Conservation (phyloP, 331 rosid genomes). For the Quercus phellos region DNA sequence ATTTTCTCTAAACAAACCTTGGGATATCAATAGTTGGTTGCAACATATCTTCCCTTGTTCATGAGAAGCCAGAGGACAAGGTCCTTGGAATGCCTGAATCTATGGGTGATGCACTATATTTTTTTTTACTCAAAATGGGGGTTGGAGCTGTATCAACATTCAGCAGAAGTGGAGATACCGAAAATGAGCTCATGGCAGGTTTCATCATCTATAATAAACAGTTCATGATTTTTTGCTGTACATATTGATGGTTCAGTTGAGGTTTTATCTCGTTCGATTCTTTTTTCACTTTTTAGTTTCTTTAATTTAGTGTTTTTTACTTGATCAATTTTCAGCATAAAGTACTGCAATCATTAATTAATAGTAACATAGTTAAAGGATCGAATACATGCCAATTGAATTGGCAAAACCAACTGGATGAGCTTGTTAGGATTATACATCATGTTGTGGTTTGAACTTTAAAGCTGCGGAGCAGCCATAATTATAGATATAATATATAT, state of each 20-base stretch:
- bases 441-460: background rate
- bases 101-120: background rate
- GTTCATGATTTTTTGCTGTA: conserved; percentile 10
- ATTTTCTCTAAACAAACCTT: background rate
- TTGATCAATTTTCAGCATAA: background rate
- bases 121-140: background rate
- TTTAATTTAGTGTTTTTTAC: background rate
- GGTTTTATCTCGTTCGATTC: background rate
- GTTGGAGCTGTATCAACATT: conserved; percentile 9
- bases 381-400: background rate
- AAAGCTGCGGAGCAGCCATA: background rate
- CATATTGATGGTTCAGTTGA: conserved; percentile 8
- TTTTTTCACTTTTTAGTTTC: background rate
- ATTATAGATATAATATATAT: too few relatives aligned
- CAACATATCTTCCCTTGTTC: background rate
- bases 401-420: background rate
- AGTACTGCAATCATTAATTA: too few relatives aligned
- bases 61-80: background rate
- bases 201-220: conserved; percentile 5
- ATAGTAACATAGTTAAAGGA: background rate
- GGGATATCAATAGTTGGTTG: background rate
- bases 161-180: conserved; percentile 1
- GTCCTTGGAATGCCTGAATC: conserved; percentile 1
- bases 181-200: conserved; percentile 9
- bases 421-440: background rate